phyloP scores from a whole-genome alignment of 2,329 filamentous ascomycete genomes.

The Emmonsiellopsis sp. region DNA sequence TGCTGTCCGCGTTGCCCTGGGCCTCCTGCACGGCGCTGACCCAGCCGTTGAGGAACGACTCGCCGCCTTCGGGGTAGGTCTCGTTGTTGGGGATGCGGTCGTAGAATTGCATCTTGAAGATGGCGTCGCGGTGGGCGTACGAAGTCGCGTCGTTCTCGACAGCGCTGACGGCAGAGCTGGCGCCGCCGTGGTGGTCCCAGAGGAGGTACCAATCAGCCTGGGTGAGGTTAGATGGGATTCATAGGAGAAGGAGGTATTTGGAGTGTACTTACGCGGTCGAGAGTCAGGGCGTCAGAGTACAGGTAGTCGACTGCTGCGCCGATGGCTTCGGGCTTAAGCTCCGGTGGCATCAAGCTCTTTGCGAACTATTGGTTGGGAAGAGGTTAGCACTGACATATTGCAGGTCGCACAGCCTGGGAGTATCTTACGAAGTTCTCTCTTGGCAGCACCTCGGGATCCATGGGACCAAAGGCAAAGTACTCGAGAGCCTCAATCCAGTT shows the following conservation, averaged over 20 bases:
- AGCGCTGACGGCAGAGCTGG: constrained; percentile 39
- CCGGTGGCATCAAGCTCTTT: constrained; percentile 1
- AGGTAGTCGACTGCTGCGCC: constrained; percentile 1
- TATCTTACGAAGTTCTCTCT: neutral
- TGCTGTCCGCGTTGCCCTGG: constrained; percentile 21
- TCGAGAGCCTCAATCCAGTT: neutral
- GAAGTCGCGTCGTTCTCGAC: constrained; percentile 44
- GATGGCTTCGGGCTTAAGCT: neutral
- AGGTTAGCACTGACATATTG: neutral
- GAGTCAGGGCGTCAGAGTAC: neutral
- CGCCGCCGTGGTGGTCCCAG: constrained; percentile 50
- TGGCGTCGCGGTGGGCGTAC: constrained; percentile 51
- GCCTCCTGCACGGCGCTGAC: constrained; percentile 37
- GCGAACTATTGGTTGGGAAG: neutral
- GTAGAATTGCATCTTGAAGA: constrained; percentile 52
- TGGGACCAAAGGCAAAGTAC: neutral
- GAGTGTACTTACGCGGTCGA: neutral
- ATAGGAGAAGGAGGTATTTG: neutral
- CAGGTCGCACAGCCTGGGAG: neutral
- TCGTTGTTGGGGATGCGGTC: constrained; percentile 31
- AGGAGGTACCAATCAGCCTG: constrained; percentile 42
- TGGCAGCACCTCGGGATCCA: neutral
- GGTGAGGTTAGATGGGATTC: neutral
- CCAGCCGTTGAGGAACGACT: constrained; percentile 36
- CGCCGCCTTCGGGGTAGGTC: constrained; percentile 9